Evolutionary conservation across 768 basidiomycete species (phyloP), one percentile per base, ranked within the genome.

Genomic region (Leucosporidium yakuticum): DNA sequence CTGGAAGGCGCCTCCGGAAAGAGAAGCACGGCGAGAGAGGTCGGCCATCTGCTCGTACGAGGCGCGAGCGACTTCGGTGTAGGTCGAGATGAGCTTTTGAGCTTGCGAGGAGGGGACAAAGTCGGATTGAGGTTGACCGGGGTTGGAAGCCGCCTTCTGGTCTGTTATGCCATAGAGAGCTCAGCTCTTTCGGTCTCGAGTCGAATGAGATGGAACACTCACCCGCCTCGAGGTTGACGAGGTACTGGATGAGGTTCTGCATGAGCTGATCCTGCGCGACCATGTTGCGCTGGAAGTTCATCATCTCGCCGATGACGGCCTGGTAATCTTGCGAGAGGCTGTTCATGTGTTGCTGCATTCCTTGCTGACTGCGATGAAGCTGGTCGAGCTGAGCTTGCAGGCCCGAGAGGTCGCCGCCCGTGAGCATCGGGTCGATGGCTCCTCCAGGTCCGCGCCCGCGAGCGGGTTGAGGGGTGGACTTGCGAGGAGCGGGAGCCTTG

Each of bases 251-350:
- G 68, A 92, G 76, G 73, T 84, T 85, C 79, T 90, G 88, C 85
- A 90, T 87, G 63, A 91, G 77, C 51, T 85, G 85, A 73, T 94
- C 91, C 81, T 91, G 90, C 79, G 90, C 87, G 39, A 87, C 88
- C 85, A 87, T 85, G 72, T 84, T 85, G 68, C 84, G 80, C 79
- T 88, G 87, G 76, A 87, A 87, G 72, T 83, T 82, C 74, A 87
- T 86, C 82, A 89, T 85, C 78, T 88, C 87, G 70, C 82, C 82
- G 44, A 88, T 83, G 58, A 87, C 85, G 65, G 84, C 84, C 76
- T 86, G 84, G 77, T 88, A 88, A 74, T 85, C 85, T 62, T 80
- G 80, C 75, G 87, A 85, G 20, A 88, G 80, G 59, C 82, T 83
- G 31, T 82, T 82, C 69, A 87, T 80, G 60, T 85, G 85, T 4